phyloP scores from a whole-genome alignment of 768 basidiomycete species.

The Pisolithus marmoratus region DNA sequence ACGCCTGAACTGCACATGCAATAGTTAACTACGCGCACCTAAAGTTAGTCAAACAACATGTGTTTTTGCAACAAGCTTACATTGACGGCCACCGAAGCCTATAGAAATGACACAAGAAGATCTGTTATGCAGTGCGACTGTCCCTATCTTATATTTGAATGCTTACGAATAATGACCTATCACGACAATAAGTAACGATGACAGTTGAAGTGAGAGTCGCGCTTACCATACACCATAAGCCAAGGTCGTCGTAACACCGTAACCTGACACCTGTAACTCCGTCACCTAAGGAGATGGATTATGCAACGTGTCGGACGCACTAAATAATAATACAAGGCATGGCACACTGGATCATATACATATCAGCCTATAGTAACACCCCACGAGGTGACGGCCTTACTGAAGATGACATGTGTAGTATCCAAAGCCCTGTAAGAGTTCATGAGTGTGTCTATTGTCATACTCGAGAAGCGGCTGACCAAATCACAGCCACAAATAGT shows the following conservation, averaged over 20 bases:
- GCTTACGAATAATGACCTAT: conserved; percentile 1
- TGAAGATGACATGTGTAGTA: neutral
- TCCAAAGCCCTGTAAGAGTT: neutral
- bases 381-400: neutral
- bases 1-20: neutral
- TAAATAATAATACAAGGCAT: neutral
- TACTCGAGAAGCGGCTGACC: neutral
- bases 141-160: neutral
- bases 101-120: neutral
- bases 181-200: neutral
- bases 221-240: neutral
- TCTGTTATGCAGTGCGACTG: too few species aligned
- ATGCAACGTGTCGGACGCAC: neutral
- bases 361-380: neutral
- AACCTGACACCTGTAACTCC: neutral
- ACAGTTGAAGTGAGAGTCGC: neutral
- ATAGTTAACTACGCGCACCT: neutral
- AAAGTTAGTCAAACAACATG: neutral
- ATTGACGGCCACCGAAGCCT: neutral
- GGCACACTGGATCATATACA: neutral
- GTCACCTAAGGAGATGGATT: neutral
- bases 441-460: neutral
- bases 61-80: neutral
- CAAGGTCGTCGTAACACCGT: neutral
- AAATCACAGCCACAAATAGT: neutral